Base-by-base conservation (phyloP, 345 rosid genomes). In the Alliaria petiolata region DNA sequence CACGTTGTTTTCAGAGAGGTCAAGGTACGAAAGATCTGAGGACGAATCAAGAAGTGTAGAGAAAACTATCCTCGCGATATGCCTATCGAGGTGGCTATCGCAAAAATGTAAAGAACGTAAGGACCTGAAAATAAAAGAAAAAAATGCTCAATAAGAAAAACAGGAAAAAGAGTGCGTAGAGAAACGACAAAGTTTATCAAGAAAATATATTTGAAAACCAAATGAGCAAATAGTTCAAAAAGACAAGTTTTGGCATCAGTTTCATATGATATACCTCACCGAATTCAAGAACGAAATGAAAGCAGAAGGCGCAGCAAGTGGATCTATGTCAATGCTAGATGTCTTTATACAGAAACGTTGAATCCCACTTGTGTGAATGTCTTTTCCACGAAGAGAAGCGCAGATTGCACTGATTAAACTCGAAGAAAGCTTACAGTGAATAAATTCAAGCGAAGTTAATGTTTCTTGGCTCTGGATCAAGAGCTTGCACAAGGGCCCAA, bases 1-100 rank as follows among this genome's bases (percentile, higher is more conserved):
- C 75, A 91, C 98, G 65, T 78, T 70, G 78, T 93, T 93, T 34
- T 88, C 96, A 44, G 98, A 93, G 70, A 93, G 89, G 65, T 91
- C 92, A 42, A 93, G 91, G 72, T 61, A 60, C 19, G 89, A 80
- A 61, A 91, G 36, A 28, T 65, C 51, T 30, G 87, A 83, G 1
- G 91, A 81, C 71, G 86, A 78, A 60, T 89, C 81, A 69, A 89
- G 75, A 71, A 93, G 91, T 36, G 81, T 70, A 26, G 72, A 72
- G 54, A 87, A 87, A 76, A 93, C 54, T 38, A 67, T 63, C 65
- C 64, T 78, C 16, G 87, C 88, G 54, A 74, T 78, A 65, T 69
- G 63, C 30, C 76, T 35, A 73, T 85, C 85, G 16, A 91, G 80
- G 46, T 77, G 78, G 82, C 75, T 71, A 64, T 81, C 86, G 67